These are phyloP conservation scores for Daphne laureola DNA, from an alignment of 441 rosid species.

Conservation along the genomic window DNA sequence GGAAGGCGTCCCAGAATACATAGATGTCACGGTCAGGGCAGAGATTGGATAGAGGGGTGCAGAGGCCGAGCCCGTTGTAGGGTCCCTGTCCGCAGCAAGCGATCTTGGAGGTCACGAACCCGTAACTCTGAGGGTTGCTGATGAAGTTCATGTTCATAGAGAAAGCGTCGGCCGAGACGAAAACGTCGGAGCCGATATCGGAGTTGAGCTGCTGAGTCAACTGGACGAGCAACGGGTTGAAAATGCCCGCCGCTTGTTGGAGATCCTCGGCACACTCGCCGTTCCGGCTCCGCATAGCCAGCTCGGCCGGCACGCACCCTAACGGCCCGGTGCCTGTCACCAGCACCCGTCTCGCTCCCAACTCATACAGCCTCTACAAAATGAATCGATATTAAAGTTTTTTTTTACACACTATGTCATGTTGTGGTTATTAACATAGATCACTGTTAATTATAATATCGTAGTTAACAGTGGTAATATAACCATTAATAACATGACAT, in stretches of 20 bases:
- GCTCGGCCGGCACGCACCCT: constrained; percentile 16
- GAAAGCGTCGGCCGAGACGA: constrained; percentile 9
- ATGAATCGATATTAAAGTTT: no score
- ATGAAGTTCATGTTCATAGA: constrained; percentile 11
- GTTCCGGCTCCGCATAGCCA: constrained; percentile 9
- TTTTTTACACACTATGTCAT: no score
- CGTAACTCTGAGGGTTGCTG: constrained; percentile 9
- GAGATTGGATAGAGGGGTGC: constrained; percentile 11
- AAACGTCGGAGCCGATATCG: constrained; percentile 7
- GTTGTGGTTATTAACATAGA: no score
- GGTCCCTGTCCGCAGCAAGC: constrained; percentile 19
- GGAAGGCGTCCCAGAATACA: constrained; percentile 18
- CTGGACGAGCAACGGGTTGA: constrained; percentile 9
- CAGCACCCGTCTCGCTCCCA: constrained; percentile 13
- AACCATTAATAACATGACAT: no score
- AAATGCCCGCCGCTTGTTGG: constrained; percentile 7
- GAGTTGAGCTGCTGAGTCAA: constrained; percentile 14
- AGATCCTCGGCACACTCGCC: constrained; percentile 9
- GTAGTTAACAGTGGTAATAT: no score
- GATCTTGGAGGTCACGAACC: constrained; percentile 10
- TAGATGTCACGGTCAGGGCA: constrained; percentile 5
- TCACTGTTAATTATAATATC: no score
- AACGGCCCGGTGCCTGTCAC: constrained; percentile 14
- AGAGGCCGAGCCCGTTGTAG: constrained; percentile 13
- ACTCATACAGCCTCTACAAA: constrained; percentile 13